These are phyloP conservation scores for Rhynchospora breviuscula DNA, from an alignment of 176 grass and related monocot species.

Conservation along the genomic window DNA sequence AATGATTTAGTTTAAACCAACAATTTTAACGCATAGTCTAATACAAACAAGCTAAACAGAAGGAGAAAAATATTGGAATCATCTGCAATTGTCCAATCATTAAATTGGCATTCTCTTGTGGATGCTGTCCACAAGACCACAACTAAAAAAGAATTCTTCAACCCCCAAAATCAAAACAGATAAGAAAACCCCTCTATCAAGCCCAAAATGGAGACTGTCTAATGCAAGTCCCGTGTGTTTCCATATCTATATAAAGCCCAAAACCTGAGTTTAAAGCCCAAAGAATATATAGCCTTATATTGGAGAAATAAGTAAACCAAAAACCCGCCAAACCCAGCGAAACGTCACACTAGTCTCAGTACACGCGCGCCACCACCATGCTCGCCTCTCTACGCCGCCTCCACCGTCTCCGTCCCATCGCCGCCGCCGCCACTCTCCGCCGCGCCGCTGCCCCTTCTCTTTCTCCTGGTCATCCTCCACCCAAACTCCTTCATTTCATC, in stretches of 20 bases:
- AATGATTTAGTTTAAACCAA: neutral
- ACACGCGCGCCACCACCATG: neutral
- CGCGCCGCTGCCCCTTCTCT: slow-evolving; percentile 32
- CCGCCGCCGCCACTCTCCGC: slow-evolving; percentile 45
- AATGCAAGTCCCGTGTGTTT: neutral
- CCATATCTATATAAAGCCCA: neutral
- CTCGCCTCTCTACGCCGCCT: slow-evolving; percentile 14
- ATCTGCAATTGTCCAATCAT: neutral
- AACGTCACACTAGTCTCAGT: neutral
- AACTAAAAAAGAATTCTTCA: neutral
- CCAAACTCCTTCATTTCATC: neutral
- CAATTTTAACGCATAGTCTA: neutral
- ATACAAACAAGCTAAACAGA: neutral
- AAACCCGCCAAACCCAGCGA: slow-evolving; percentile 19
- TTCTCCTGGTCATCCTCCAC: neutral
- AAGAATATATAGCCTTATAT: neutral
- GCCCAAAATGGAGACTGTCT: neutral
- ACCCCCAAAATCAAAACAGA: neutral
- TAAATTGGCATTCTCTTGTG: neutral
- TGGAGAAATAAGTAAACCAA: neutral
- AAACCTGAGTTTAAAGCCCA: neutral
- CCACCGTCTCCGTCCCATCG: neutral
- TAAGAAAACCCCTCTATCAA: neutral
- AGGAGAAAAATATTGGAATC: neutral
- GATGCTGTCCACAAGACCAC: neutral